These are phyloP conservation scores for Taphrina deformans DNA, from an alignment of 1,139 yeast species.

Conservation along the genomic window DNA sequence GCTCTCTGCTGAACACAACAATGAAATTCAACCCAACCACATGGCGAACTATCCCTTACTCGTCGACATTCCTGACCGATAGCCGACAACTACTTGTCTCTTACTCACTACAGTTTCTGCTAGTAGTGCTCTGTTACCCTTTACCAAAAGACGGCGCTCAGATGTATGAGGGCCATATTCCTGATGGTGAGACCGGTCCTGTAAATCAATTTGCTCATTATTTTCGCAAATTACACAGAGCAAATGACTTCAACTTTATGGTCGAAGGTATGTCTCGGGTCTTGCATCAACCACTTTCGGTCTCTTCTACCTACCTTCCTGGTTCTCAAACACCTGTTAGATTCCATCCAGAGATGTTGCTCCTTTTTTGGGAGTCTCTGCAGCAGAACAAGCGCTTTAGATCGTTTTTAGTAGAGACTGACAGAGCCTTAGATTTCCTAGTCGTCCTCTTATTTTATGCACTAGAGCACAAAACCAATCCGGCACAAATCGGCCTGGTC, in stretches of 20 bases:
- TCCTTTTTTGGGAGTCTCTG: conserved; percentile 72
- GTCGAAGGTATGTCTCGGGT: conserved; percentile 46
- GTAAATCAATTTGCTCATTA: conserved; percentile 45
- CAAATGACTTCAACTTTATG: conserved; percentile 52
- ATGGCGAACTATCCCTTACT: conserved; percentile 49
- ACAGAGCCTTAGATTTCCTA: conserved; percentile 57
- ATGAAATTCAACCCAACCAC: conserved; percentile 42
- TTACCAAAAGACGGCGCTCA: conserved; percentile 49
- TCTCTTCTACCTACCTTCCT: conserved; percentile 44
- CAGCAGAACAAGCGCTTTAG: conserved; percentile 61
- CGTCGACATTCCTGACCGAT: conserved; percentile 49
- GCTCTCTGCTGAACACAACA: conserved; percentile 66
- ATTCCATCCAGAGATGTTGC: conserved; percentile 53
- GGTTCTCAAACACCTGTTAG: conserved; percentile 44
- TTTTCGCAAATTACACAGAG: conserved; percentile 46
- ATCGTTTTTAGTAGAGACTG: conserved; percentile 51
- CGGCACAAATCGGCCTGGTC: conserved; percentile 53
- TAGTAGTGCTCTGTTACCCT: conserved; percentile 65
- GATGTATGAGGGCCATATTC: conserved; percentile 26
- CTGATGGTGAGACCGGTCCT: conserved; percentile 17
- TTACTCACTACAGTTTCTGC: conserved; percentile 61
- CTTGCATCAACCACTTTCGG: conserved; percentile 44
- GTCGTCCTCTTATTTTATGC: conserved; percentile 60
- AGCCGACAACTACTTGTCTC: conserved; percentile 58
- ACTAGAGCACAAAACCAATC: conserved; percentile 51